Evolutionary conservation across 495 filamentous ascomycete genomes (phyloP).

Genomic region (Penicillium odoratum): DNA sequence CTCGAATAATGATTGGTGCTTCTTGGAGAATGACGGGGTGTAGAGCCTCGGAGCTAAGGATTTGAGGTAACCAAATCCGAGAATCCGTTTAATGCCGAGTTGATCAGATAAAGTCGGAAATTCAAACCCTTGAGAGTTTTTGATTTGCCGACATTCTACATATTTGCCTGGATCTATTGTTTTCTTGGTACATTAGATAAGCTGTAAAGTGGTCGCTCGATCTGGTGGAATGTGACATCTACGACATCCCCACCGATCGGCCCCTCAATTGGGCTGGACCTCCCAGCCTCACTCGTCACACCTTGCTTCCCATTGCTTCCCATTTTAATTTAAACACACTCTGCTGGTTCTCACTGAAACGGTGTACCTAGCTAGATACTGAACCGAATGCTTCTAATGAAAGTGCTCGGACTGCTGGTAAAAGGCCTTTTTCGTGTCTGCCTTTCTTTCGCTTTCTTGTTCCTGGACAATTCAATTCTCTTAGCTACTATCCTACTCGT

Average conservation of each 20-base stretch:
- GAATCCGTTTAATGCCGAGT: slow-evolving; percentile 5
- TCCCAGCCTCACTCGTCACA: background rate
- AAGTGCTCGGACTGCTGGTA: slow-evolving; percentile 9
- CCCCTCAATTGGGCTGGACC: slow-evolving; percentile 10
- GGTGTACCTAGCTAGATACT: too few species aligned
- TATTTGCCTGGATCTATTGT: too few species aligned
- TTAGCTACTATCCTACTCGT: slow-evolving; percentile 29
- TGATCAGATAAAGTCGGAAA: slow-evolving; percentile 9
- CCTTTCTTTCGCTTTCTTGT: slow-evolving; percentile 50
- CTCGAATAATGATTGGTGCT: background rate
- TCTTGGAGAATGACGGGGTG: background rate
- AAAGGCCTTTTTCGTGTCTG: slow-evolving; percentile 12
- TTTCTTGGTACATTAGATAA: too few species aligned
- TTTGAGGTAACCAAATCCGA: slow-evolving; percentile 3
- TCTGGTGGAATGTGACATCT: slow-evolving; percentile 1
- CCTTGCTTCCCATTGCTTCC: slow-evolving; percentile 3
- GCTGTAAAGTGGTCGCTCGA: background rate
- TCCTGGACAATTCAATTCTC: slow-evolving; percentile 52
- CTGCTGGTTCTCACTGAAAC: too few species aligned
- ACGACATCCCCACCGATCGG: background rate
- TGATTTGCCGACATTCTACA: background rate
- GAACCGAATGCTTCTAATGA: slow-evolving; percentile 6
- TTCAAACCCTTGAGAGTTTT: slow-evolving; percentile 3
- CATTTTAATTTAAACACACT: background rate
- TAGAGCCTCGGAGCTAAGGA: background rate